Evolutionary conservation across 331 rosid species (phyloP), one percentile per base, ranked within the genome.

Genomic region (Erythrophleum ivorense): DNA sequence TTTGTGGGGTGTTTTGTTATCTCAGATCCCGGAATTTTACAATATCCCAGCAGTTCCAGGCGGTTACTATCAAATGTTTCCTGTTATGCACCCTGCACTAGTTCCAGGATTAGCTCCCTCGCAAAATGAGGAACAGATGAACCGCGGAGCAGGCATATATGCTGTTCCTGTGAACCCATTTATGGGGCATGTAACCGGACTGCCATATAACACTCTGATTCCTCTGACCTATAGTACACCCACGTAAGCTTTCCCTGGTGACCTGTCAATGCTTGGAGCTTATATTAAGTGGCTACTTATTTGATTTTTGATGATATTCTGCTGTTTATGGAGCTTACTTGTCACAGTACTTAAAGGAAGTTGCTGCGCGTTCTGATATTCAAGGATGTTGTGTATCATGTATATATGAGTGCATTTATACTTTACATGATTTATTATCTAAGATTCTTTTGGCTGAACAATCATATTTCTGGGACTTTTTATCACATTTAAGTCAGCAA

Each of bases 81-180:
- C 96, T 46, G 86, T 92, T 48, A 91, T 93, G 92, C 87, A 89
- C 78, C 97, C 99, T 34, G 86, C 88, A 0, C 83, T 92, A 19
- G 89, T 90, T 85, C 93, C 92, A 43, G 92, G 91, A 63, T 75
- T 89, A 38, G 78, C 63, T 36, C 82, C 79, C 15, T 75, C 71
- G 0, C 98, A 89, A 53, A 86, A 82, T 79, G 97, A 89, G 58
- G 95, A 92, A 59, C 91, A 82, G 36, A 65, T 33, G 57, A 93
- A 91, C 82, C 94, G 88, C 40, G 98, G 99, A 84, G 91, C 99
- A 15, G 99, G 99, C 43, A 55, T 96, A 81, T 96, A 93, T 85
- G 97, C 98, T 38, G 98, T 96, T 77, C 94, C 97, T 9, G 83
- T 86, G 77, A 70, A 88, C 75, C 89, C 91, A 2, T 92, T 67